Base-by-base conservation (phyloP, 2,329 filamentous ascomycete species). In the Ophiostoma himal-ulmi region DNA sequence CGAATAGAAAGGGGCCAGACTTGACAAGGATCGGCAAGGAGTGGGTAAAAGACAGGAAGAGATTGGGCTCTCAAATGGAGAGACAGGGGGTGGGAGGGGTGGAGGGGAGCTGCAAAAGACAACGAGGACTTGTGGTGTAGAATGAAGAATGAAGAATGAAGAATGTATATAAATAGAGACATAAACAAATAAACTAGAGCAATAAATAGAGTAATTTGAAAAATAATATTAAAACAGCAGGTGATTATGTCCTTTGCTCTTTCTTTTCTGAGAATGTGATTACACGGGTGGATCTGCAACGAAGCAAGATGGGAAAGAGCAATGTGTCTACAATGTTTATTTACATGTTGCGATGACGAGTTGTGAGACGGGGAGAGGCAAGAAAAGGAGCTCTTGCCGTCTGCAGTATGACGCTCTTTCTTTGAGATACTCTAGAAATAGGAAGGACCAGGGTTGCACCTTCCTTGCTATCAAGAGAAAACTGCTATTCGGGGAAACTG, bases 1-100 rank as follows among this genome's bases (percentile, higher is more conserved):
- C 66, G 60, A 68, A 64, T 64, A 64, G 64, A 70, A 68, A 70
- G 44, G 52, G 64, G 64, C 39, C 26, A 67, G 66, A 39, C 60
- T 70, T 34, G 57, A 62, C 57, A 34, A 62, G 26, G 57, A 62
- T 62, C 57, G 57, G 57, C 57, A 22, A 54, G 34, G 30, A 41
- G 67, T 62, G 64, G 34, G 37, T 39, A 68, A 57, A 68, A 41
- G 48, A 65, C 66, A 54, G 66, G 57, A 66, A 66, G 65, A 62
- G 11, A 36, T 62, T 62, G 57, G 26, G 57, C 52, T 26, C 52
- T 68, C 62, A 52, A 17, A 65, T 57, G 37, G 41, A 57, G 10
- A n/a, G 65, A 48, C 65, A 65, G 66, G 54, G 66, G 69, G 44
- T 26, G 57, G 36, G 17, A 30, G 30, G 37, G 64, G 69, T 62